Evolutionary conservation across 495 filamentous ascomycete species (phyloP).

Genomic region (Thermochaetoides thermophila): DNA sequence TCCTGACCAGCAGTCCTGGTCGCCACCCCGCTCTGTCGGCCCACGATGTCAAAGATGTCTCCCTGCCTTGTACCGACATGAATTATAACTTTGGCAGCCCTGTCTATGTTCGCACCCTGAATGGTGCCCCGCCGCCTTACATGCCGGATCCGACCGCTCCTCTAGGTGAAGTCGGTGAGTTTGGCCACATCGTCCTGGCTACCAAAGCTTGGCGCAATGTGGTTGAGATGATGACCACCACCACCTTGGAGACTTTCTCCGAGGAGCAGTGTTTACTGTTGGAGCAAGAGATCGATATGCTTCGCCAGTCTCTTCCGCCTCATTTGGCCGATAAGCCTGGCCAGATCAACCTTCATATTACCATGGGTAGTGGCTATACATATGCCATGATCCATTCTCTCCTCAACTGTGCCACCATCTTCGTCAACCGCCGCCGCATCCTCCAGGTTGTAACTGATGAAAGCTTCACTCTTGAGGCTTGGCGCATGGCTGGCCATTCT

Average conservation of each 20-base stretch:
- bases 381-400: slow-evolving; percentile 38
- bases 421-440: slow-evolving; percentile 36
- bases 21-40: slow-evolving; percentile 32
- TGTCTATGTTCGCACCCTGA: slow-evolving; percentile 30
- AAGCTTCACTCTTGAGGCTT: slow-evolving; percentile 29
- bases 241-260: slow-evolving; percentile 28
- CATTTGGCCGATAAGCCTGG: slow-evolving; percentile 36
- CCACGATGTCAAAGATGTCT: slow-evolving; percentile 31
- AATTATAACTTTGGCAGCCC: slow-evolving; percentile 36
- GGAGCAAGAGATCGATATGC: slow-evolving; percentile 29
- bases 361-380: slow-evolving; percentile 37
- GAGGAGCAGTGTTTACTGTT: slow-evolving; percentile 29
- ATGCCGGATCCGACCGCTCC: slow-evolving; percentile 19
- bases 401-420: slow-evolving; percentile 35
- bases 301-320: slow-evolving; percentile 29
- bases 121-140: slow-evolving; percentile 19
- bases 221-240: slow-evolving; percentile 36
- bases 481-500: slow-evolving; percentile 25
- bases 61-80: slow-evolving; percentile 35
- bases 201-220: slow-evolving; percentile 38
- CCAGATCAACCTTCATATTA: slow-evolving; percentile 37
- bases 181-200: slow-evolving; percentile 36
- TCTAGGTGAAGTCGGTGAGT: slow-evolving; percentile 32
- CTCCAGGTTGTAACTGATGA: slow-evolving; percentile 33
- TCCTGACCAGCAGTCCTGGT: slow-evolving; percentile 38